A percentile compares a stretch with the other conserved stretches of the same genome.
Evolutionary conservation across 345 rosid species (phyloP).

Genomic region (Abelmoschus esculentus): DNA sequence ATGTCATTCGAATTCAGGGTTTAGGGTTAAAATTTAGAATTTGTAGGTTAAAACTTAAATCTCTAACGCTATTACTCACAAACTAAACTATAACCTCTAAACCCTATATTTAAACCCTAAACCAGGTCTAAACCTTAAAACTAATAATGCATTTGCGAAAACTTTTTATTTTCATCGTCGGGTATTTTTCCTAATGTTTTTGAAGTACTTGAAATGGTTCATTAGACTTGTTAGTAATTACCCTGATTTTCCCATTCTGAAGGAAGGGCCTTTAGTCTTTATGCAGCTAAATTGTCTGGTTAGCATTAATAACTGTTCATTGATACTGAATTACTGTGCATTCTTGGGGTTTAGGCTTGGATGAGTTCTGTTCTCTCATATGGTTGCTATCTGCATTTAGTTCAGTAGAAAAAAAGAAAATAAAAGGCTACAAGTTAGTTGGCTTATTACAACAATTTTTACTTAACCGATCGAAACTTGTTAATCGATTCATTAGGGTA

Average conservation of each 20-base stretch:
- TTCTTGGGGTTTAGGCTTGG: neutral
- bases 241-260: constrained; percentile 1
- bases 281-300: too few species aligned
- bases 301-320: neutral
- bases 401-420: neutral
- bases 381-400: neutral
- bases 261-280: too few species aligned
- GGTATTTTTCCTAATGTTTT: too few species aligned
- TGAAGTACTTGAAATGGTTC: neutral
- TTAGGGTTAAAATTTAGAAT: too few species aligned
- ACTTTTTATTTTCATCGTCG: too few species aligned
- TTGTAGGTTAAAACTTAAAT: too few species aligned
- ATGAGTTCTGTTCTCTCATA: neutral
- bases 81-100: too few species aligned
- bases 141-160: too few species aligned
- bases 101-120: too few species aligned
- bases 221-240: neutral
- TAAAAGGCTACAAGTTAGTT: neutral
- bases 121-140: too few species aligned
- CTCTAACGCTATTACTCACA: too few species aligned
- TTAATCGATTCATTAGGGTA: neutral
- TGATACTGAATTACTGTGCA: neutral
- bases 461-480: neutral
- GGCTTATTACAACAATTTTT: neutral
- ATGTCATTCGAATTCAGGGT: too few species aligned